Evolutionary conservation across 495 filamentous ascomycete genomes (phyloP).

Genomic region (Mytilinidion resinicola): DNA sequence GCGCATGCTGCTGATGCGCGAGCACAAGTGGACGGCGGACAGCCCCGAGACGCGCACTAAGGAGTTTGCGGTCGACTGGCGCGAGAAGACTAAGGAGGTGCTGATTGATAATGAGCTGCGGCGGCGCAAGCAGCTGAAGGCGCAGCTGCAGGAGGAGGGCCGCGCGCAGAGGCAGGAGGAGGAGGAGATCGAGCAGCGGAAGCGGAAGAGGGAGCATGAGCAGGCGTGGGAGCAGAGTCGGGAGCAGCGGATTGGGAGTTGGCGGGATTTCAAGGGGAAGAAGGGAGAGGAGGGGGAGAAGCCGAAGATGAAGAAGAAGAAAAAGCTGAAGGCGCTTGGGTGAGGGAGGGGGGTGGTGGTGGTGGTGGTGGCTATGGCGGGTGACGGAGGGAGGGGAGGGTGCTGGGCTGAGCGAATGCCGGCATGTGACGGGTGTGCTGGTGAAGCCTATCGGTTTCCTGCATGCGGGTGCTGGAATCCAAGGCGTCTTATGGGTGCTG

Average conservation of each 20-base stretch:
- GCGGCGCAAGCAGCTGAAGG: slow-evolving; percentile 78
- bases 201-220: slow-evolving; percentile 89
- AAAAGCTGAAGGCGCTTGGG: slow-evolving; percentile 81
- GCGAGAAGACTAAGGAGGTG: slow-evolving; percentile 84
- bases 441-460: neutral
- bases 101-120: slow-evolving; percentile 89
- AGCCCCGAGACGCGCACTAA: slow-evolving; percentile 75
- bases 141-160: slow-evolving; percentile 93
- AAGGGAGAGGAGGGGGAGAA: slow-evolving; percentile 38
- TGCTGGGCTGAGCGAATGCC: neutral
- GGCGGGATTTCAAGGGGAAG: slow-evolving; percentile 75
- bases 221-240: slow-evolving; percentile 89
- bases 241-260: slow-evolving; percentile 86
- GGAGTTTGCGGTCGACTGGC: slow-evolving; percentile 77
- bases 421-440: neutral
- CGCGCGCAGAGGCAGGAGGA: slow-evolving; percentile 81
- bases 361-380: neutral
- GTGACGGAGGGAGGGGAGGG: neutral
- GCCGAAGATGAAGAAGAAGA: slow-evolving; percentile 76
- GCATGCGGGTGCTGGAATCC: neutral
- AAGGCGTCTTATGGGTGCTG: neutral
- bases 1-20: slow-evolving; percentile 85
- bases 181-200: slow-evolving; percentile 77
- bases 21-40: slow-evolving; percentile 87
- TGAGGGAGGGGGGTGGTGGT: slow-evolving; percentile 28